Conservation (phyloP, 345 rosid species). For the Carallia pectinifolia region DNA sequence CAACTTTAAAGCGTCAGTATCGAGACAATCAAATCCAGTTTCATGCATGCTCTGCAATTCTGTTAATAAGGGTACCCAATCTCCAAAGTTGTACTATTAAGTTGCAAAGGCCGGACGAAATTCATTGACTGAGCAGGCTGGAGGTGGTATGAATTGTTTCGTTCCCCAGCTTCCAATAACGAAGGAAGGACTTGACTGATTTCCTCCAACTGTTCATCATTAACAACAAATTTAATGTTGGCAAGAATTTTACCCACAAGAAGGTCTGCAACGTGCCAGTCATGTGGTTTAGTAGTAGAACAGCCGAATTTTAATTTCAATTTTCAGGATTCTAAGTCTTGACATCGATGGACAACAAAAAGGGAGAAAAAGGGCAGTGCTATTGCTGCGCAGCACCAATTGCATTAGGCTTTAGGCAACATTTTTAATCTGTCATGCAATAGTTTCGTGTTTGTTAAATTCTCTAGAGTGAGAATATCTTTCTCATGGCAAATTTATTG, state of each 20-base stretch:
- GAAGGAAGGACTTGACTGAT: background rate
- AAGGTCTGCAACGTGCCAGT: background rate
- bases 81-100: background rate
- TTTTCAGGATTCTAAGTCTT: too few species aligned
- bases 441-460: too few species aligned
- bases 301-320: too few species aligned
- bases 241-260: background rate
- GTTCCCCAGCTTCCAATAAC: slow-evolving; percentile 17
- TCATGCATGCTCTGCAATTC: background rate
- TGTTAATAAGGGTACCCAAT: background rate
- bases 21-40: background rate
- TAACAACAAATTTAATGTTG: background rate
- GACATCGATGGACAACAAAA: too few species aligned
- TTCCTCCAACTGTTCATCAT: slow-evolving; percentile 27
- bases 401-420: too few species aligned
- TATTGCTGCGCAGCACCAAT: too few species aligned
- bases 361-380: too few species aligned
- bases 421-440: too few species aligned
- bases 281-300: background rate
- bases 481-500: too few species aligned
- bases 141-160: slow-evolving; percentile 3
- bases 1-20: background rate
- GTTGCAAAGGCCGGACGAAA: slow-evolving; percentile 8
- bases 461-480: too few species aligned
- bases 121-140: slow-evolving; percentile 9